Percentiles rank a stretch among this genome's conserved stretches.
These are phyloP conservation scores for Myochromella boudieri DNA, from an alignment of 768 basidiomycete species.

Conservation along the genomic window DNA sequence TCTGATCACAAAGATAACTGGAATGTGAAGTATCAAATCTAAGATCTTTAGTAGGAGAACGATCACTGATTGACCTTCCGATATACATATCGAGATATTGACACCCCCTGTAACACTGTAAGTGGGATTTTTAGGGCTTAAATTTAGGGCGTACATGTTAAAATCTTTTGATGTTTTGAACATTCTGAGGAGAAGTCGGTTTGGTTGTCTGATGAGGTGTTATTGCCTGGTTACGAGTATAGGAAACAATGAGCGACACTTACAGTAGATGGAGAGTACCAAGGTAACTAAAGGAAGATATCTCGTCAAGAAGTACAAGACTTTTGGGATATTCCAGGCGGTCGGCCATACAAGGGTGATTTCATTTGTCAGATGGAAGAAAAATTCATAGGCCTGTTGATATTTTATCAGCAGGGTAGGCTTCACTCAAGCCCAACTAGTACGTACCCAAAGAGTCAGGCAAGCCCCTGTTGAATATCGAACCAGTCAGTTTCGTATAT, in stretches of 20 bases:
- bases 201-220: background rate
- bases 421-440: background rate
- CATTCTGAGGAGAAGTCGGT: conserved; percentile 1
- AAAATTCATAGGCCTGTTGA: background rate
- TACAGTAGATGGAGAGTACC: conserved; percentile 2
- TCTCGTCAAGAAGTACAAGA: conserved; percentile 2
- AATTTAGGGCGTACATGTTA: background rate
- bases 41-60: too few relatives aligned
- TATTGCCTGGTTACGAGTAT: background rate
- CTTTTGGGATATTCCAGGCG: conserved; percentile 6
- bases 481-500: too few relatives aligned
- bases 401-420: background rate
- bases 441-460: conserved; percentile 1
- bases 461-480: background rate
- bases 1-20: conserved; percentile 3
- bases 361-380: background rate
- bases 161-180: background rate
- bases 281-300: background rate
- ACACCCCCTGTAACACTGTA: background rate
- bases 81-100: conserved; percentile 4
- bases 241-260: background rate
- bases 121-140: background rate
- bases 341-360: background rate
- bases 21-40: too few relatives aligned
- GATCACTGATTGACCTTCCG: conserved; percentile 5